Conservation (phyloP, 2,329 filamentous ascomycete species). For the Huntiella omanensis region DNA sequence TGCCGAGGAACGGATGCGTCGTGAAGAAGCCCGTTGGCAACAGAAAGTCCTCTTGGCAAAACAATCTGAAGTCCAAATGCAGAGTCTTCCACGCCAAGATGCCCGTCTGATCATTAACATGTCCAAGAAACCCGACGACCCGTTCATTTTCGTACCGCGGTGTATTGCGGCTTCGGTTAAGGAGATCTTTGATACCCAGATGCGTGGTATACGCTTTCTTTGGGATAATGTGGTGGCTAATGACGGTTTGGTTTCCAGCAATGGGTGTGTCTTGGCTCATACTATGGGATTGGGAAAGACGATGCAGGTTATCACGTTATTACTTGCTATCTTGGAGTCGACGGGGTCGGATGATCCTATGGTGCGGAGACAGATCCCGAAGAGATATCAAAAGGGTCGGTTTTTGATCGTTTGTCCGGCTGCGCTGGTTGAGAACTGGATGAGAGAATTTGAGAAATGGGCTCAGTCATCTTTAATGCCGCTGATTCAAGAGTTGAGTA, state of each 20-base stretch:
- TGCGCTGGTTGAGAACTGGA: constrained; percentile 63
- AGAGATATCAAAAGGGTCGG: constrained; percentile 39
- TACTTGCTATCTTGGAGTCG: constrained; percentile 54
- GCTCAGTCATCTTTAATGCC: constrained; percentile 19
- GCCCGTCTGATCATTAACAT: constrained; percentile 46
- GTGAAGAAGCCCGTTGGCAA: constrained; percentile 33
- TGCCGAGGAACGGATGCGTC: constrained; percentile 35
- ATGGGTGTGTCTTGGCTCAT: constrained; percentile 70
- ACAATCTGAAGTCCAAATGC: constrained; percentile 18
- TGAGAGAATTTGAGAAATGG: constrained; percentile 44
- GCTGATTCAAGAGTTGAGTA: not conserved
- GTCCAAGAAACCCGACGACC: constrained; percentile 38
- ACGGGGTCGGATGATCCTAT: constrained; percentile 36
- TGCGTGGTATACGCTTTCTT: constrained; percentile 67
- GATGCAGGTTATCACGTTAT: constrained; percentile 74
- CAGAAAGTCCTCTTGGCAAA: constrained; percentile 26
- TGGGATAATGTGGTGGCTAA: constrained; percentile 63
- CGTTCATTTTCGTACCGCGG: constrained; percentile 44
- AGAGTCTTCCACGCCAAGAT: constrained; percentile 25
- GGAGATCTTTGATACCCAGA: constrained; percentile 60
- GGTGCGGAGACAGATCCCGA: constrained; percentile 48
- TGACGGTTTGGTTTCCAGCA: constrained; percentile 23
- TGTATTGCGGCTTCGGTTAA: constrained; percentile 30
- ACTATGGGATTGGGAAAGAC: constrained; percentile 89
- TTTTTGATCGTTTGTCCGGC: constrained; percentile 62